Percentiles rank a stretch among this genome's conserved stretches.
These are phyloP conservation scores for Cyphellophora europaea DNA, from an alignment of 2,329 filamentous ascomycete species.

Conservation along the genomic window DNA sequence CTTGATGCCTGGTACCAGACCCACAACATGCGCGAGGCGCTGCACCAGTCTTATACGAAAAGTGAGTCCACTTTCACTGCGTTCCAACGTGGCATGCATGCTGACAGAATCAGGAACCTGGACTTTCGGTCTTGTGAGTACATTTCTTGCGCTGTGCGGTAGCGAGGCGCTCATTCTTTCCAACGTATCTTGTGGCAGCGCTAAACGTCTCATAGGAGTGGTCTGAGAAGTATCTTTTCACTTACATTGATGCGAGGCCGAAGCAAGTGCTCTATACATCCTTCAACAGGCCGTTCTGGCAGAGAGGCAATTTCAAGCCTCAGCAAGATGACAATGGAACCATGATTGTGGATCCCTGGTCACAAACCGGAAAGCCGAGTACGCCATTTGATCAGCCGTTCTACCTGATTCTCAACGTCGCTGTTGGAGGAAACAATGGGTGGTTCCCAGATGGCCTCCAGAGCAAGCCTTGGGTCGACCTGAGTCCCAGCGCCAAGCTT, in stretches of 20 bases:
- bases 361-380: slow-evolving; percentile 47
- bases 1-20: slow-evolving; percentile 79
- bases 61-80: slow-evolving; percentile 69
- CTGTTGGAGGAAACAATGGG: slow-evolving; percentile 68
- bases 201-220: too few species aligned
- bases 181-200: too few species aligned
- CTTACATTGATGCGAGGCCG: slow-evolving; percentile 71
- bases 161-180: too few species aligned
- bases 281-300: slow-evolving; percentile 60
- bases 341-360: slow-evolving; percentile 55
- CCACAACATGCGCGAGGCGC: slow-evolving; percentile 64
- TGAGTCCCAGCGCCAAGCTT: slow-evolving; percentile 53
- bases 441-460: slow-evolving; percentile 69
- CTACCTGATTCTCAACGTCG: slow-evolving; percentile 67
- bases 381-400: slow-evolving; percentile 70
- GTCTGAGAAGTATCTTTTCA: slow-evolving; percentile 82
- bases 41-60: slow-evolving; percentile 63
- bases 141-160: too few species aligned
- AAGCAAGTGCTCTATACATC: slow-evolving; percentile 73
- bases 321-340: slow-evolving; percentile 64
- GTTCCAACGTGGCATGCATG: too few species aligned
- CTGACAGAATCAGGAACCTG: too few species aligned
- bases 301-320: slow-evolving; percentile 43
- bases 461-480: slow-evolving; percentile 72
- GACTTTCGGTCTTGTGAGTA: too few species aligned